Evolutionary conservation across 140 eudicot genomes (phyloP), one percentile per base, ranked within the genome.

Genomic region (Flaveria floridana): DNA sequence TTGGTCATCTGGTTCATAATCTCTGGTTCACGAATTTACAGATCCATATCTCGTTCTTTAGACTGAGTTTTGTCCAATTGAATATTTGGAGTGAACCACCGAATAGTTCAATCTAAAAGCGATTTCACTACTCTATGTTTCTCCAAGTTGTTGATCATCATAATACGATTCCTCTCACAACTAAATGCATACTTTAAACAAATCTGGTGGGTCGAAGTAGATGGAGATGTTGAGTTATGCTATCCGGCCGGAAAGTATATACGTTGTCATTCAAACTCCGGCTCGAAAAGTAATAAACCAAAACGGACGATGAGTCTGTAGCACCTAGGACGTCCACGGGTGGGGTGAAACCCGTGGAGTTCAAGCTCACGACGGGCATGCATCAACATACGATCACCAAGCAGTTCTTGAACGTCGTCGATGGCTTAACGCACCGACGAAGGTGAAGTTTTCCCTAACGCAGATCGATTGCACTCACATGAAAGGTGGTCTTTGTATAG

Each of bases 401-500:
- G 12, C 74, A 79, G 59, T 76, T 65, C 39, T 58, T 94, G 84
- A 85, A 85, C 34, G 5, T 28, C 34, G 4, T 28, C 34, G 34
- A 28, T 28, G 86, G 85, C 16, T 73, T 86, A 67, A 78, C 62
- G 72, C 70, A 2, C 71, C 71, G 20, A 90, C 84, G 0, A 90
- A 82, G 75, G 66, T 94, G 79, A 87, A 81, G 68, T 94, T 86
- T 64, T 88, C 92, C 0, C 42, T 86, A 84, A 88, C 87, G 2
- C 97, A 90, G 85, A 94, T 94, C 25, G 97, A 93, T 68, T 93
- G 94, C 79, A 93, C 98, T 13, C 98, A 89, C 69, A 82, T 85
- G 11, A 93, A 93, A 81, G 97, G 97, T 70, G 94, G 98, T 16
- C 86, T 93, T 7, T 83, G 85, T 12, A 79, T 93, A 74, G 91